Conservation (phyloP, 2,329 filamentous ascomycete species). For the Neofusicoccum ribis region DNA sequence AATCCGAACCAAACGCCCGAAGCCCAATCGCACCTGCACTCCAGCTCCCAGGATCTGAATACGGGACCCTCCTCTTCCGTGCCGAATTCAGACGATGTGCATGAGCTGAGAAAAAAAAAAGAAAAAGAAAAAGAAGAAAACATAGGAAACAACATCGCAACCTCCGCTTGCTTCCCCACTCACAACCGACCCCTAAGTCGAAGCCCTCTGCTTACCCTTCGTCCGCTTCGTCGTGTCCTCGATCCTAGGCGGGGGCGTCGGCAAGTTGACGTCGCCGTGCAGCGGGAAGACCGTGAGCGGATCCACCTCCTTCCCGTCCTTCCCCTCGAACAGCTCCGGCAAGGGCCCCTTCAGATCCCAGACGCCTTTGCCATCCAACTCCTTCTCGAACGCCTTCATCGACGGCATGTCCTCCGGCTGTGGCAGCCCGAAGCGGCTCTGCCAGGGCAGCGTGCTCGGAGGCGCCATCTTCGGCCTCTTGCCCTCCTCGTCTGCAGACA, state of each 20-base stretch:
- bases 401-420: not conserved
- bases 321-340: not conserved
- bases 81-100: too few relatives aligned
- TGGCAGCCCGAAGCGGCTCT: not conserved
- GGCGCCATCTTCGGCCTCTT: not conserved
- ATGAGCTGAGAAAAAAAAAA: too few relatives aligned
- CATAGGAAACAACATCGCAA: not conserved
- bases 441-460: not conserved
- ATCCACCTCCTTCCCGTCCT: not conserved
- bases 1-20: not conserved
- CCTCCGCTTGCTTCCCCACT: not conserved
- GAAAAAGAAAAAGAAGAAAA: too few relatives aligned
- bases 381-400: not conserved
- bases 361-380: not conserved
- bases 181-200: not conserved
- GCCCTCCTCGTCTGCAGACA: not conserved
- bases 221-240: too few relatives aligned
- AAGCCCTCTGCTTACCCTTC: too few relatives aligned
- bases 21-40: too few relatives aligned
- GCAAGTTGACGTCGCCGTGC: not conserved
- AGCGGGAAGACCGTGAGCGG: not conserved
- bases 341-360: not conserved
- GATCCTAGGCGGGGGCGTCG: not conserved
- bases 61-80: not conserved
- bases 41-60: too few relatives aligned